These are phyloP conservation scores for Tolypocladium pustulatum DNA, from an alignment of 2,329 filamentous ascomycete species.

Conservation along the genomic window DNA sequence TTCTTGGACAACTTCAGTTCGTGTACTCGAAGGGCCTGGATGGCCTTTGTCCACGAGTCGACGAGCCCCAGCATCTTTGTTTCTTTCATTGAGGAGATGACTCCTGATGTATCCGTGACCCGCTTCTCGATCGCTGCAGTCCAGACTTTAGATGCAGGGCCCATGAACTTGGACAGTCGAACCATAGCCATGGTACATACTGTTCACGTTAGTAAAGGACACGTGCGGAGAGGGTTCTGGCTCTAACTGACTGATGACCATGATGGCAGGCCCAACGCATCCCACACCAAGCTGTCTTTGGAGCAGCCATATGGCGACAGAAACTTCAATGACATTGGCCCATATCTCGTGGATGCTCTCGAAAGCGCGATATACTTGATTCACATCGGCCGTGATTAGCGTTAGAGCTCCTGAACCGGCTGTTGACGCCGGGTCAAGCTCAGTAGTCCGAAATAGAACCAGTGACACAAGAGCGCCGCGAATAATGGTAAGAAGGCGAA, in stretches of 20 bases:
- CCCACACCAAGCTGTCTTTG: slow-evolving; percentile 32
- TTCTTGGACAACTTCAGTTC: slow-evolving; percentile 11
- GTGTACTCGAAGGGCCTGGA: slow-evolving; percentile 8
- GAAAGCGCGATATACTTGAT: slow-evolving; percentile 24
- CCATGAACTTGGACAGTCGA: slow-evolving; percentile 5
- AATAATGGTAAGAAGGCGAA: slow-evolving; percentile 17
- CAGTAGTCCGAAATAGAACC: slow-evolving; percentile 15
- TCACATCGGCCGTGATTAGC: slow-evolving; percentile 34
- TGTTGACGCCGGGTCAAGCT: slow-evolving; percentile 12
- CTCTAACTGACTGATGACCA: slow-evolving; percentile 11
- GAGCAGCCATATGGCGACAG: slow-evolving; percentile 33
- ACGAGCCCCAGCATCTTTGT: slow-evolving; percentile 19
- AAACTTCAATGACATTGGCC: slow-evolving; percentile 29
- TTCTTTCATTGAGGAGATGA: slow-evolving; percentile 19
- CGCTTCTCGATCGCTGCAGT: slow-evolving; percentile 18
- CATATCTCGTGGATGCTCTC: slow-evolving; percentile 29
- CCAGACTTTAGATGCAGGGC: slow-evolving; percentile 9
- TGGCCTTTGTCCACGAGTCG: slow-evolving; percentile 5
- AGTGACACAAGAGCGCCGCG: slow-evolving; percentile 17
- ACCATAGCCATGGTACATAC: slow-evolving; percentile 5
- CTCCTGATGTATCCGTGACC: slow-evolving; percentile 14
- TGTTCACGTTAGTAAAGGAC: not conserved
- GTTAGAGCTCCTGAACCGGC: slow-evolving; percentile 28
- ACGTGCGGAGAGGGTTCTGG: not conserved
- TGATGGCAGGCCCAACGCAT: slow-evolving; percentile 31